A percentile compares a stretch with the other conserved stretches of the same genome.
Conservation (phyloP, 768 basidiomycete genomes). For the Russula griseocarnosa region DNA sequence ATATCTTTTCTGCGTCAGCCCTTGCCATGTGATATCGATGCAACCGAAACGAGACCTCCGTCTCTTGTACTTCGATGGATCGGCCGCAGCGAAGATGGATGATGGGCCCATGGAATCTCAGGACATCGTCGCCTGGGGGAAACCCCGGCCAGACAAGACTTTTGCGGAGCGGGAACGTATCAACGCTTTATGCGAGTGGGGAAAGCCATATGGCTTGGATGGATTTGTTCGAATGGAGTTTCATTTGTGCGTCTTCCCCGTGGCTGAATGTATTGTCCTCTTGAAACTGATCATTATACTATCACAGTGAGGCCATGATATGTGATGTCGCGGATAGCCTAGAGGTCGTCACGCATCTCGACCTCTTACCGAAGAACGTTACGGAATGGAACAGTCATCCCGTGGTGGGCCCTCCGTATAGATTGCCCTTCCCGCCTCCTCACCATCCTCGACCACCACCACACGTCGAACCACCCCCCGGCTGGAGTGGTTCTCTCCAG, state of each 20-base stretch:
- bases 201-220: conserved; percentile 33
- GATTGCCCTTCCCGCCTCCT: no score
- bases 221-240: conserved; percentile 33
- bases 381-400: not conserved
- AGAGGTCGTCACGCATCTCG: conserved; percentile 21
- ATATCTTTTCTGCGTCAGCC: conserved; percentile 7
- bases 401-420: not conserved
- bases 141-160: conserved; percentile 26
- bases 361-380: conserved; percentile 8
- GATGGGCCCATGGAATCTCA: conserved; percentile 38
- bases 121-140: conserved; percentile 37
- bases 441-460: not conserved
- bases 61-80: conserved; percentile 26
- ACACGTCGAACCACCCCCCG: conserved; percentile 8
- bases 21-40: conserved; percentile 15
- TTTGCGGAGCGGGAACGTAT: conserved; percentile 33
- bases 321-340: conserved; percentile 22
- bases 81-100: conserved; percentile 27
- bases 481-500: conserved; percentile 25
- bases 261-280: not conserved
- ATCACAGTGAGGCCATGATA: conserved; percentile 24
- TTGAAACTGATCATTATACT: not conserved
- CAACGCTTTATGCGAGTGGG: conserved; percentile 36
- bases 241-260: conserved; percentile 22
- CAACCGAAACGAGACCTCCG: conserved; percentile 22